Base-by-base conservation (phyloP, 805 yeast genomes). In the Helenozyma rhizophorensis region DNA sequence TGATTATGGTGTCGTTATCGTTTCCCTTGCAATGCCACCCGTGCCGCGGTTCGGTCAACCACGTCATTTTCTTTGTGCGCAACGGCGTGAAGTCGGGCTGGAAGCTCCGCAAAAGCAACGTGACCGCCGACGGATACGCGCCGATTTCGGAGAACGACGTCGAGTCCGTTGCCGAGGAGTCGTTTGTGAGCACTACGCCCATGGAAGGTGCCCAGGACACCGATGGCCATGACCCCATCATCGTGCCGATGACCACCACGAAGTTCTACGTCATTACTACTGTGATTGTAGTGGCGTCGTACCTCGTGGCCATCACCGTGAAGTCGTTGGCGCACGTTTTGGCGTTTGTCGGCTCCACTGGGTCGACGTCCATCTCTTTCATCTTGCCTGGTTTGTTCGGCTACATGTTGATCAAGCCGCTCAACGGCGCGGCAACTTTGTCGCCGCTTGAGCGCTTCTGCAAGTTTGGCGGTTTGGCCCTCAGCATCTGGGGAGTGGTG, bases 311-410 rank as follows among this genome's bases (percentile, higher is more conserved):
- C 0, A 59, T 80, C 22, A 56, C 76, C 3, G 80, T 88, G 19
- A 64, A 64, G 10, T 85, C 95, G 0, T 74, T 88, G 45, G 95
- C 90, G 17, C 73, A 80, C 28, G 89, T 89, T 10, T 63, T 88
- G 45, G 88, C 95, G 2, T 66, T 88, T 43, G 95, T 88, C 4
- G 97, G 97, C 2, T 84, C 96, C 1, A 87, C 96, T 0, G 96
- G 96, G 0, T 85, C 95, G 1, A 88, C 96, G 0, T 76, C 95
- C 4, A 87, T 89, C 32, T 87, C 96, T 9, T 88, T 88, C 53
- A 87, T 86, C 18, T 67, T 88, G 28, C 97, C 97, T 0, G 96
- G 96, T 0, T 62, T 86, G 14, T 86, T 88, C 53, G 95, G 90
- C 3, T 86, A 74, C 59, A 78, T 74, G 46, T 65, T 88, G 38